phyloP scores from a whole-genome alignment of 1,284 basidiomycete genomes.

The Anthracocystis walkeri region DNA sequence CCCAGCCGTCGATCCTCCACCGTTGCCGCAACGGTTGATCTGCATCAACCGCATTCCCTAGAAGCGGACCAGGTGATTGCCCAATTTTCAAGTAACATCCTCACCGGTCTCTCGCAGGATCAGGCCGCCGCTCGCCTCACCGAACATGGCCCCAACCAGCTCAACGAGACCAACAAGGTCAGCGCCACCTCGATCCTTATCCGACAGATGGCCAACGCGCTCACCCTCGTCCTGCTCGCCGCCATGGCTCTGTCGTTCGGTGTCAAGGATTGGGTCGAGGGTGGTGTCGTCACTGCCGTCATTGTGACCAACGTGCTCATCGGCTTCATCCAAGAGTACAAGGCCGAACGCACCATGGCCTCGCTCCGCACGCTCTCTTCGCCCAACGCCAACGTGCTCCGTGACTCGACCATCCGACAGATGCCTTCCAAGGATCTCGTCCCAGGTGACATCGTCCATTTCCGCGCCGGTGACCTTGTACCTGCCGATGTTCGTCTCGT shows the following conservation, averaged over 20 bases:
- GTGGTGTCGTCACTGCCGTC: slow-evolving; percentile 77
- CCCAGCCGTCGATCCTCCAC: slow-evolving; percentile 51
- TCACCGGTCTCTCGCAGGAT: slow-evolving; percentile 45
- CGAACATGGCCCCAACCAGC: slow-evolving; percentile 53
- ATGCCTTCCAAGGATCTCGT: slow-evolving; percentile 43
- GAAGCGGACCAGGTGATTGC: slow-evolving; percentile 39
- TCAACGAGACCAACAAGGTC: slow-evolving; percentile 56
- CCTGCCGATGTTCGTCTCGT: slow-evolving; percentile 63
- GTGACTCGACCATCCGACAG: slow-evolving; percentile 38
- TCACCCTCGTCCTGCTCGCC: slow-evolving; percentile 71
- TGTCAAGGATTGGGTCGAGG: slow-evolving; percentile 74
- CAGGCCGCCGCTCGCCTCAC: slow-evolving; percentile 44
- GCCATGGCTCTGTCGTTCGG: slow-evolving; percentile 77
- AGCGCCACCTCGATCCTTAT: slow-evolving; percentile 60
- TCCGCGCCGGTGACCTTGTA: slow-evolving; percentile 59
- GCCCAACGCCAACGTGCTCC: slow-evolving; percentile 57
- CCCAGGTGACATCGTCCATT: slow-evolving; percentile 74
- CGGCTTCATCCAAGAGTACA: slow-evolving; percentile 64
- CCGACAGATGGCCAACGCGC: slow-evolving; percentile 63
- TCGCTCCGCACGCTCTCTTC: slow-evolving; percentile 61
- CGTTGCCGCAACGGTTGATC: slow-evolving; percentile 50
- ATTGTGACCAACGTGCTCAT: slow-evolving; percentile 62
- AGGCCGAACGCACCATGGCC: slow-evolving; percentile 64
- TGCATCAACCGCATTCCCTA: slow-evolving; percentile 65
- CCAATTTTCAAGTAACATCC: slow-evolving; percentile 48